Evolutionary conservation across 2,329 filamentous ascomycete species (phyloP), one percentile per base, ranked within the genome.

Genomic region (Colletotrichum liaoningense): DNA sequence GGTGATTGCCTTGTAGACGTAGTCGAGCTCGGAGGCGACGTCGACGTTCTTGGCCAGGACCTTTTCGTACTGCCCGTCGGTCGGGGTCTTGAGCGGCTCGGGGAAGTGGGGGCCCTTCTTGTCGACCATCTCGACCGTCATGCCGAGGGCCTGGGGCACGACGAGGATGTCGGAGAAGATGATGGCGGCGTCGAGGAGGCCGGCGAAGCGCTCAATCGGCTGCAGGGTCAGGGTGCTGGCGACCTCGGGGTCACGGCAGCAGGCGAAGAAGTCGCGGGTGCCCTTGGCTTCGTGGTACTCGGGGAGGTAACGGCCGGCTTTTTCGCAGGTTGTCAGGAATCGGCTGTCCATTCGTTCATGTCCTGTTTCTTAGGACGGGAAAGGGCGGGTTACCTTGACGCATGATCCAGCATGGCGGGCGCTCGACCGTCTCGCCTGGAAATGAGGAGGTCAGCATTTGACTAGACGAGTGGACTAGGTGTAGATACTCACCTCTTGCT

Each of bases 111-210:
- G 97, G 0, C 97, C 97, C 83, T 98, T 97, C 85, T 97, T 97
- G 83, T 98, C 95, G 12, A 98, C 89, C 97, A 99, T 99, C 83
- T 98, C 94, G 33, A 99, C 97, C n/a, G 89, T 88, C 97, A 99
- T 99, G 1, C 97, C 97, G 91, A 99, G 94, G 38, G 97, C 97
- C 85, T 99, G 97, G 0, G 97, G 97, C 75, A 99, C 95, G 58
- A 99, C 97, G 49, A 99, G 91, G 77, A 99, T 99, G 82, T 99
- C 97, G 69, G 95, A 98, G 88, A 99, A 99, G 83, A 99, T 99
- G 80, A 99, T 99, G 73, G 97, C 95, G 33, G 95, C 96, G 83
- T 99, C 97, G 78, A 99, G 91, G 74, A 99, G 92, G 56, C 95
- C 95, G 55, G 89, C 92, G 81, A 92, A 99, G 66, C 97, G 95